These are phyloP conservation scores for Trypanosomatidae sp. DNA, from an alignment of 208 protist genomes.

Conservation along the genomic window DNA sequence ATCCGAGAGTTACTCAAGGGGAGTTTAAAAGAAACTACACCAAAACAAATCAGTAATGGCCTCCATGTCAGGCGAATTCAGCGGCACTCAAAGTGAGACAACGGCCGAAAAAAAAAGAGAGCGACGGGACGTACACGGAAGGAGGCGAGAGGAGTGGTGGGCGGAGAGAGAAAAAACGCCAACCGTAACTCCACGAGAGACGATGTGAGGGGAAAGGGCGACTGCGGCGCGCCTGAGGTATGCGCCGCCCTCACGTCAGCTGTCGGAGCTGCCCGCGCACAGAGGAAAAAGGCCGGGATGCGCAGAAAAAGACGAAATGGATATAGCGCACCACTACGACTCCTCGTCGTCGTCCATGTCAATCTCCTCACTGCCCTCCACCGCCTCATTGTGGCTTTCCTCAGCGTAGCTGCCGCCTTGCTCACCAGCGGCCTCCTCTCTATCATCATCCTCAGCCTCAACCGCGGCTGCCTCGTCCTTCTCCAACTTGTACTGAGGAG, in stretches of 20 bases:
- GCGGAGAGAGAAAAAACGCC: background rate
- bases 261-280: background rate
- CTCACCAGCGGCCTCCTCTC: constrained; percentile 30
- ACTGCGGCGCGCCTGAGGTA: background rate
- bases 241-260: background rate
- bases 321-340: background rate
- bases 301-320: constrained; percentile 6
- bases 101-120: background rate
- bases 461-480: constrained; percentile 33
- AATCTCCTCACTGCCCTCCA: constrained; percentile 30
- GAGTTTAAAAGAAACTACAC: background rate
- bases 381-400: constrained; percentile 12
- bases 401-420: constrained; percentile 20
- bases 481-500: constrained; percentile 66
- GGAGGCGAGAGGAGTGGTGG: background rate
- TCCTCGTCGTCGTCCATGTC: constrained; percentile 27
- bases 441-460: constrained; percentile 17
- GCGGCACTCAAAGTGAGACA: background rate
- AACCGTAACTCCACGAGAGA: background rate
- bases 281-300: background rate
- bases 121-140: background rate
- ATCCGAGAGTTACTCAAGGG: background rate
- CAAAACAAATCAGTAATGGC: background rate
- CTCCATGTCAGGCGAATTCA: background rate
- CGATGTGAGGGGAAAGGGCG: background rate